Evolutionary conservation across 129 eudicot species (phyloP), one percentile per base, ranked within the genome.

Genomic region (Apium graveolens): DNA sequence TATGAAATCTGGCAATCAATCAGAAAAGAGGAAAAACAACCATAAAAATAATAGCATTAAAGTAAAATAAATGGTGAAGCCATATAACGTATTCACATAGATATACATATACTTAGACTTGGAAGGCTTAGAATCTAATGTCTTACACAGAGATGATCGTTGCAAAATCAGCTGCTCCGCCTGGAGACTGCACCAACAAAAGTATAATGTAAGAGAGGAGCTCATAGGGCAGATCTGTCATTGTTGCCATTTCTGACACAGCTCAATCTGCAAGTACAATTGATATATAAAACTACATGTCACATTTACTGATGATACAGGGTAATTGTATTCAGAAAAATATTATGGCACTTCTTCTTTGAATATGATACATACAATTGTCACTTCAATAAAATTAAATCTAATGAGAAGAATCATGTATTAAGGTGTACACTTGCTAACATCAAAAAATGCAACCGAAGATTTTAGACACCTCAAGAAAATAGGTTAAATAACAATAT

Each of bases 181-280:
- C 37, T 73, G 76, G 32, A 4, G 76, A 73, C 27, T 73, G 76
- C 37, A 73, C 76, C 76, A 73, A 31, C 39, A 73, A 43, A 73
- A 73, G 8, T 17, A 73, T 43, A 4, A 73, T 43, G 11, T 20
- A 12, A n/a, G 16, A 20, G 20, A 72, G 13, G 24, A 72, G 31
- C 16, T 21, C 51, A 72, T 21, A 41, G 18, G 49, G 32, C 13
- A 72, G 34, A 20, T 72, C 76, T 2, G 7, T 9, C 7, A 72
- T 21, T n/a, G 49, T n/a, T 5, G 51, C 34, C 76, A 39, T 72
- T 37, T 21, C 6, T 46, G 6, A 38, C 46, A 31, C 9, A 66
- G 43, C 20, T 18, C 55, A 48, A 11, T 71, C 48, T 70, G 75
- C 27, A 38, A 21, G 16, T 21, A 70, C 41, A 38, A 70, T 4